These are phyloP conservation scores for Pezicula neosporulosa DNA, from an alignment of 2,329 filamentous ascomycete species.

Conservation along the genomic window DNA sequence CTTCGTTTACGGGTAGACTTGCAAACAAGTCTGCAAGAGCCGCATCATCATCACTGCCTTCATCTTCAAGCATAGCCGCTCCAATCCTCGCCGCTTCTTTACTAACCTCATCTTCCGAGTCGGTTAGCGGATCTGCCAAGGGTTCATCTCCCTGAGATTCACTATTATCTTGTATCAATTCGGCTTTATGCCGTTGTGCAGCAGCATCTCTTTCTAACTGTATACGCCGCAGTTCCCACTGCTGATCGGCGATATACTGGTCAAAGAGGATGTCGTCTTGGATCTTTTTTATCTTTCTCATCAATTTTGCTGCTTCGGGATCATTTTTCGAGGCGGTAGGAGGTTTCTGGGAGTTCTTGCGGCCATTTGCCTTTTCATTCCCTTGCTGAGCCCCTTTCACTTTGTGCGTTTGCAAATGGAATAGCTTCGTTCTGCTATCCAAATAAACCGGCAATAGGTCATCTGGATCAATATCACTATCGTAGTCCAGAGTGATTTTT, in stretches of 20 bases:
- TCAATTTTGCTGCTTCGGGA: slow-evolving; percentile 57
- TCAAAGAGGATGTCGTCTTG: slow-evolving; percentile 78
- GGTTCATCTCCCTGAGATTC: slow-evolving; percentile 20
- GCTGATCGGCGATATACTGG: slow-evolving; percentile 56
- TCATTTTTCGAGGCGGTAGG: slow-evolving; percentile 16
- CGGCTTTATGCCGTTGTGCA: slow-evolving; percentile 37
- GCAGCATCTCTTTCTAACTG: slow-evolving; percentile 60
- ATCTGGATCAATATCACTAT: slow-evolving; percentile 73
- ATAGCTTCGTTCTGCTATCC: slow-evolving; percentile 67
- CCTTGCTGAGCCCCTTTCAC: slow-evolving; percentile 34
- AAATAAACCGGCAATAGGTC: slow-evolving; percentile 74
- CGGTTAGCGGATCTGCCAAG: slow-evolving; percentile 35
- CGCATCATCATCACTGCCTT: slow-evolving; percentile 48
- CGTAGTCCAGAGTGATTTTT: slow-evolving; percentile 42
- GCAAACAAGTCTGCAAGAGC: slow-evolving; percentile 55
- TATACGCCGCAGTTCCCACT: slow-evolving; percentile 59
- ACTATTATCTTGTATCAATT: slow-evolving; percentile 15
- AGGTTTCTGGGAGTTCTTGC: slow-evolving; percentile 9
- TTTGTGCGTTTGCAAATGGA: slow-evolving; percentile 51
- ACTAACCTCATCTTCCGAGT: slow-evolving; percentile 42
- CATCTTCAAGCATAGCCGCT: slow-evolving; percentile 53
- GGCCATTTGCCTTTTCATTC: slow-evolving; percentile 8
- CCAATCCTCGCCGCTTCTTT: slow-evolving; percentile 57
- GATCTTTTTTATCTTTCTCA: slow-evolving; percentile 72
- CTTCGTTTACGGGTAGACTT: slow-evolving; percentile 56